Base-by-base conservation (phyloP, 306 rosid species). In the Sophora flavescens region DNA sequence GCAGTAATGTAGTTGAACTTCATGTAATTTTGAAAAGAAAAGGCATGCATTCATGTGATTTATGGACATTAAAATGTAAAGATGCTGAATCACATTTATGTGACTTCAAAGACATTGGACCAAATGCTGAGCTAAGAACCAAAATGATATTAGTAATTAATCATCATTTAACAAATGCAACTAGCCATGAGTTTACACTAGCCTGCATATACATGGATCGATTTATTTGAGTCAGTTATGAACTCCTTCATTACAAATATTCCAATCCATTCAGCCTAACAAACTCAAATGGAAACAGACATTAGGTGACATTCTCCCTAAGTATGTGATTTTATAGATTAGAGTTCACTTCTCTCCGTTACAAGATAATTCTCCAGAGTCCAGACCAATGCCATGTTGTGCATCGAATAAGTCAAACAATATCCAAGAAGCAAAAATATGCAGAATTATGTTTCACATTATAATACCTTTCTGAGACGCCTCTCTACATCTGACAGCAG, bases 381-480 rank as follows among this genome's bases (percentile, higher is more conserved):
- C 35, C 51, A 63, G 63, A 48, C 60, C 59, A 70, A 64, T 75
- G n/a, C n/a, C n/a, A n/a, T n/a, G 71, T 59, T 47, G n/a, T 36
- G 30, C 45, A 38, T 41, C 44, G 41, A 53, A 28, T 17, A 17
- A 68, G 54, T 64, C 8, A 76, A 72, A 65, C 32, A 28, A 57
- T 9, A 14, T 26, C 26, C 26, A 18, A 58, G 66, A 28, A 81
- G 42, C 18, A 68, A 51, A 76, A 35, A 35, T 41, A 26, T 17
- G 41, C 6, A 62, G 50, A 60, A 18, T 36, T 51, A 32, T 17
- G 67, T 74, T n/a, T 54, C 22, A 51, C 22, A 48, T 66, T 38
- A 18, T 56, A 74, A 67, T 63, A 70, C 79, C 82, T 78, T 63
- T 41, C 26, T 41, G 67, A 38, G 60, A 59, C 45, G 66, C 78